A percentile compares a stretch with the other conserved stretches of the same genome.
Evolutionary conservation across 768 basidiomycete genomes (phyloP).

Genomic region (Rossbeevera mucosa): DNA sequence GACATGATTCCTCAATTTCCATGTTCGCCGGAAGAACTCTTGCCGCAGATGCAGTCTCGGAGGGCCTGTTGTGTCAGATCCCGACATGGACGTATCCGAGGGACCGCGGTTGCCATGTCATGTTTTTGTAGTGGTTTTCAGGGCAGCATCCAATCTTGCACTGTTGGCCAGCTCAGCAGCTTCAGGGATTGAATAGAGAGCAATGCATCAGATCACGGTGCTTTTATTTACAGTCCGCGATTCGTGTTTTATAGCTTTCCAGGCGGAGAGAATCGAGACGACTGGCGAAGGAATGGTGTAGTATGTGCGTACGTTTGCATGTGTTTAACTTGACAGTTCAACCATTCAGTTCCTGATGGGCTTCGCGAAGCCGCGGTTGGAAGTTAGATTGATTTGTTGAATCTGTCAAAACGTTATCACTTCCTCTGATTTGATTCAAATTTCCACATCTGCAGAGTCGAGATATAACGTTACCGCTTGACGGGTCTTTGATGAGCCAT

Average conservation of each 20-base stretch:
- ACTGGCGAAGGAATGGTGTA: not conserved
- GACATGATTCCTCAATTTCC: not conserved
- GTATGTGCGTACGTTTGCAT: not conserved
- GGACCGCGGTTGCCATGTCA: not conserved
- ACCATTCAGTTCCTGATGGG: not conserved
- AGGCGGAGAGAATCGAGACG: not conserved
- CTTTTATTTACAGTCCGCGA: conserved; percentile 9
- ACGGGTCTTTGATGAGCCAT: too few species aligned
- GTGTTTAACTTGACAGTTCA: not conserved
- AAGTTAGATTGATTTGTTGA: not conserved
- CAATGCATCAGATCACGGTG: not conserved
- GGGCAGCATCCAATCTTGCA: conserved; percentile 3
- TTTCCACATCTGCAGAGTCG: too few species aligned
- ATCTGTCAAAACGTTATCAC: not conserved
- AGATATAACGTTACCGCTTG: too few species aligned
- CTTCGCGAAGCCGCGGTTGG: not conserved
- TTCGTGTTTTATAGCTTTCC: not conserved
- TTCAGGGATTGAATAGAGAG: not conserved
- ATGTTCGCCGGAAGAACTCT: conserved; percentile 6
- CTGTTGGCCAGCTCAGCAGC: conserved; percentile 1
- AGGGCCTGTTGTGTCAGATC: not conserved
- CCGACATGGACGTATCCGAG: not conserved
- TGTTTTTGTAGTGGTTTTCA: not conserved
- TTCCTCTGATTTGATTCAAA: not conserved
- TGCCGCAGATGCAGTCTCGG: not conserved